Evolutionary conservation across 176 grass and related monocot genomes (phyloP).

Genomic region (Metroxylon sagu): DNA sequence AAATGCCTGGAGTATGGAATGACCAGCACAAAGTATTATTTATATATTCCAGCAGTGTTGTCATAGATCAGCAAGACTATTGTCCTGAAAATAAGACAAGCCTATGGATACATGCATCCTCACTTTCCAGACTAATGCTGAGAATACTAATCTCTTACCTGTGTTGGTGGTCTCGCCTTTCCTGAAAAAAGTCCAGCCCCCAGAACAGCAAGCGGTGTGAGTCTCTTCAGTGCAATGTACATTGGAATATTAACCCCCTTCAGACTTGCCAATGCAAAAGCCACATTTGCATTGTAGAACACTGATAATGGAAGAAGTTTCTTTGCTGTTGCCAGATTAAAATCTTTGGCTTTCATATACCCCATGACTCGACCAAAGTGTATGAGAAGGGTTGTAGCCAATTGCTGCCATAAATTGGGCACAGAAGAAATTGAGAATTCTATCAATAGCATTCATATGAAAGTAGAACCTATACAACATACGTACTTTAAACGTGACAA

Average conservation of each 20-base stretch:
- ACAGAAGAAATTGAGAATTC: no score
- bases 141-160: slow-evolving; percentile 17
- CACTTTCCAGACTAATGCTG: background rate
- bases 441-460: no score
- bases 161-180: slow-evolving; percentile 70
- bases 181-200: slow-evolving; percentile 47
- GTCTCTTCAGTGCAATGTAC: slow-evolving; percentile 98
- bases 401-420: slow-evolving; percentile 49
- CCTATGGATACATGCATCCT: background rate
- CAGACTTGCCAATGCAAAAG: slow-evolving; percentile 90
- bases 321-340: slow-evolving; percentile 56
- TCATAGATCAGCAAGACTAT: no score
- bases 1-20: no score
- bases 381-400: slow-evolving; percentile 70
- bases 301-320: slow-evolving; percentile 81
- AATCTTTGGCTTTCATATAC: slow-evolving; percentile 65
- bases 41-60: no score
- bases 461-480: no score
- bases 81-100: background rate
- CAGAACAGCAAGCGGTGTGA: slow-evolving; percentile 89
- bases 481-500: background rate
- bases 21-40: no score
- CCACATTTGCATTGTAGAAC: slow-evolving; percentile 98
- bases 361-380: slow-evolving; percentile 57
- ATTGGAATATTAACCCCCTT: slow-evolving; percentile 98